Evolutionary conservation across 768 basidiomycete genomes (phyloP).

Genomic region (Panaeolus cyanescens): DNA sequence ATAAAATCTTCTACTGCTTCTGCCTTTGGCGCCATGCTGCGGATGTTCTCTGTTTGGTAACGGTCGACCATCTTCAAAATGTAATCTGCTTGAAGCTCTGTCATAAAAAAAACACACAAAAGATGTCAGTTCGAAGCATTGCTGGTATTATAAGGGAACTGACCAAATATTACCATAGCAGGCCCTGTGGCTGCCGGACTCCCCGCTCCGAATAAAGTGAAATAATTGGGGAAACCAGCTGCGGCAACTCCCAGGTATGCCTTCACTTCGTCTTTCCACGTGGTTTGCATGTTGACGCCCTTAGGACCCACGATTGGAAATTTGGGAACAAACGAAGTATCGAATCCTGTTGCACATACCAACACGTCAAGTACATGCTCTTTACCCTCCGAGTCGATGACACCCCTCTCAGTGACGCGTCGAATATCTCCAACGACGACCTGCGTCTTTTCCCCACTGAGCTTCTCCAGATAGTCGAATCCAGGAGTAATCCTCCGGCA

Average conservation of each 20-base stretch:
- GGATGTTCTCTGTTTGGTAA: conserved; percentile 38
- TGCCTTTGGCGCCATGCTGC: conserved; percentile 32
- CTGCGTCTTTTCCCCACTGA: conserved; percentile 31
- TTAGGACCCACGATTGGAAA: conserved; percentile 32
- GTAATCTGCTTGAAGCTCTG: conserved; percentile 35
- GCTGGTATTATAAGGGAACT: too few species aligned
- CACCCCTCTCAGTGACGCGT: conserved; percentile 29
- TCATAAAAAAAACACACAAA: not conserved
- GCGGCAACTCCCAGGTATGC: conserved; percentile 32
- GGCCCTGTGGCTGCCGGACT: conserved; percentile 36
- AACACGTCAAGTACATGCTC: not conserved
- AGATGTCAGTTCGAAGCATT: too few species aligned
- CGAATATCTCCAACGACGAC: conserved; percentile 29
- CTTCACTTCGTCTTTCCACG: conserved; percentile 31
- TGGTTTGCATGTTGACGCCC: conserved; percentile 27
- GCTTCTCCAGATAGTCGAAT: conserved; percentile 31
- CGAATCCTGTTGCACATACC: not conserved
- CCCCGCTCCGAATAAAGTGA: conserved; percentile 32
- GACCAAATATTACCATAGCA: conserved; percentile 29
- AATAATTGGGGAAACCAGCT: conserved; percentile 36
- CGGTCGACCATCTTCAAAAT: conserved; percentile 33
- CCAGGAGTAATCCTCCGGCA: conserved; percentile 37
- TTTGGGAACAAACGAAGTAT: conserved; percentile 32
- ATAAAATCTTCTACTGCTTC: conserved; percentile 36
- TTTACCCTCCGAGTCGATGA: conserved; percentile 25